A percentile compares a stretch with the other conserved stretches of the same genome.
Conservation (phyloP, 441 rosid species). For the Codiaeum variegatum region DNA sequence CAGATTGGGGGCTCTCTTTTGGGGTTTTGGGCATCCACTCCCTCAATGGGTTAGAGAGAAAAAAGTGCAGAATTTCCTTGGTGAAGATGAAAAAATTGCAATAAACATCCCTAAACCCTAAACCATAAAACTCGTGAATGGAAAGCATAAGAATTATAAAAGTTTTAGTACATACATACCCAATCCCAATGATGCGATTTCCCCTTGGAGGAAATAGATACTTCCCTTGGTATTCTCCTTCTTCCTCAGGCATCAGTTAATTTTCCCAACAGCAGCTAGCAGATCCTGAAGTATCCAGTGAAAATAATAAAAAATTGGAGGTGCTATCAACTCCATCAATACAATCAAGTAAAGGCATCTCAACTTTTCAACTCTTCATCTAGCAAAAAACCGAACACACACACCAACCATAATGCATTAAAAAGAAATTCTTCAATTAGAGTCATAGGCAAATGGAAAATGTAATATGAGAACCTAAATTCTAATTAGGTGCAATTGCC, state of each 20-base stretch:
- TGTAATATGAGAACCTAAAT: background rate
- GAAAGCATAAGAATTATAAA: no score
- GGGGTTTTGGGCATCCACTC: no score
- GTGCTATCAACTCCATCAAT: background rate
- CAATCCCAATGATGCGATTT: conserved; percentile 49
- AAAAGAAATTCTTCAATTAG: background rate
- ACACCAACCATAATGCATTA: background rate
- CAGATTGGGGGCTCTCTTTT: no score
- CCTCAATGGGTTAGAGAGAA: no score
- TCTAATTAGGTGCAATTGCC: background rate
- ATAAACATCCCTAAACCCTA: no score
- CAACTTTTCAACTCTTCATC: background rate
- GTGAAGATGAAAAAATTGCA: no score
- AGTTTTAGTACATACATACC: conserved; percentile 38
- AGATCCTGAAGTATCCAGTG: conserved; percentile 42
- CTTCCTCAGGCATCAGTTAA: conserved; percentile 36
- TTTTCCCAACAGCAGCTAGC: conserved; percentile 52
- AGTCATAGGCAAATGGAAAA: background rate
- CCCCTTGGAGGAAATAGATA: conserved; percentile 32
- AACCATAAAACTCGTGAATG: no score
- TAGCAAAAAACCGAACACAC: background rate
- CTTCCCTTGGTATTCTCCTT: conserved; percentile 2
- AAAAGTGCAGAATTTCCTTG: no score
- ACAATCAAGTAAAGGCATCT: background rate
- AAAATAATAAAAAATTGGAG: background rate